Percentiles rank a stretch among this genome's conserved stretches.
These are phyloP conservation scores for Penicillium aurantiogriseum DNA, from an alignment of 2,329 filamentous ascomycete species.

Conservation along the genomic window DNA sequence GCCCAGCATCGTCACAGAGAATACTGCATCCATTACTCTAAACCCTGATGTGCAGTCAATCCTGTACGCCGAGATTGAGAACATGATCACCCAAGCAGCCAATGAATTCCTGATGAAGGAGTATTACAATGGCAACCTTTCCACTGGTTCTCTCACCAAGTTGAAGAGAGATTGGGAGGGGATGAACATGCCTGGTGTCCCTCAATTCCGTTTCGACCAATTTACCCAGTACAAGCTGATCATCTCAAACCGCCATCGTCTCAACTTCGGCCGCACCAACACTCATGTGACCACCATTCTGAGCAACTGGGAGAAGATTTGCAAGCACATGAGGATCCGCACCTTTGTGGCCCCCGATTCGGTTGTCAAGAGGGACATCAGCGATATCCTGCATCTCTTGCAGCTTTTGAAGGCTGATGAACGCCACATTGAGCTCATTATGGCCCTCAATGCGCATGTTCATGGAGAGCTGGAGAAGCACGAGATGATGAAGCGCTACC, in stretches of 20 bases:
- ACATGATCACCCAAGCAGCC: slow-evolving; percentile 46
- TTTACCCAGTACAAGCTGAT: slow-evolving; percentile 51
- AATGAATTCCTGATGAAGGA: slow-evolving; percentile 48
- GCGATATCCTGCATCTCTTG: background rate
- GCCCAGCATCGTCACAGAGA: slow-evolving; percentile 6
- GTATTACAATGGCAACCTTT: slow-evolving; percentile 40
- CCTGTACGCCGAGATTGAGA: slow-evolving; percentile 47
- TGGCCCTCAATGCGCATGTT: background rate
- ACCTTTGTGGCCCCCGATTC: background rate
- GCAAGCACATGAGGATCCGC: slow-evolving; percentile 26
- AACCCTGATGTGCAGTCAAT: slow-evolving; percentile 43
- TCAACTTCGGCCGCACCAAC: slow-evolving; percentile 43
- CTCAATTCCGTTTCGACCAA: slow-evolving; percentile 55
- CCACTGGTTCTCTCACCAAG: slow-evolving; percentile 40
- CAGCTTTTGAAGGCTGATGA: background rate
- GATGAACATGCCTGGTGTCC: slow-evolving; percentile 49
- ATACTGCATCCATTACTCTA: slow-evolving; percentile 40
- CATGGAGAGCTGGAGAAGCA: background rate
- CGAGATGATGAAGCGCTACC: background rate
- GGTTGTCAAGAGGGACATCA: background rate
- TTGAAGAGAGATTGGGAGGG: slow-evolving; percentile 45
- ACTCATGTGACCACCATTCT: slow-evolving; percentile 27
- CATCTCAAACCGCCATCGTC: slow-evolving; percentile 44
- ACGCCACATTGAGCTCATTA: background rate
- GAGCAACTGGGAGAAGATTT: slow-evolving; percentile 49